Conservation (phyloP, 441 rosid species). For the Flueggea neowawraea region DNA sequence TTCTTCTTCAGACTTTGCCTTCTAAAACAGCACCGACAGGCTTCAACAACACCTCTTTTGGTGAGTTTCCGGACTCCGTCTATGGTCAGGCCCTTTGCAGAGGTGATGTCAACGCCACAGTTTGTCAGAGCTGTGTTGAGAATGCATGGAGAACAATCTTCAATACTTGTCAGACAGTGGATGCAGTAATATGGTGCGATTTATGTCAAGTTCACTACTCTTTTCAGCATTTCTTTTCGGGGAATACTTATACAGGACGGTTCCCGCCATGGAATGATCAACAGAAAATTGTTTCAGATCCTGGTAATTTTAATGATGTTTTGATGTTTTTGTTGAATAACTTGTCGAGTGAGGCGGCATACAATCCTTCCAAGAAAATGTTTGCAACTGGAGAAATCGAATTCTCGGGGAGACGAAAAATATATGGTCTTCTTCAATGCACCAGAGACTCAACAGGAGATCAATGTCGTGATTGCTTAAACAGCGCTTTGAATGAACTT, state of each 20-base stretch:
- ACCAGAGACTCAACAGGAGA: constrained; percentile 35
- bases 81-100: constrained; percentile 26
- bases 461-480: constrained; percentile 37
- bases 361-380: not conserved
- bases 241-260: not conserved
- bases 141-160: constrained; percentile 7
- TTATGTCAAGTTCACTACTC: constrained; percentile 37
- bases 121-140: constrained; percentile 24
- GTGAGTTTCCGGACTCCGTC: not conserved
- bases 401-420: constrained; percentile 13
- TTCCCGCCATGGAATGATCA: not conserved
- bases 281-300: not conserved
- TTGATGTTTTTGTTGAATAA: not conserved
- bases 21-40: not conserved
- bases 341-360: not conserved
- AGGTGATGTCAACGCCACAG: not conserved
- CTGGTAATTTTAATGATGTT: not conserved
- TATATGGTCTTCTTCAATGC: constrained; percentile 43
- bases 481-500: constrained; percentile 1
- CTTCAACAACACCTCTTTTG: not conserved
- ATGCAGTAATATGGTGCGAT: constrained; percentile 28
- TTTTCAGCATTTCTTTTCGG: constrained; percentile 9
- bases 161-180: constrained; percentile 17
- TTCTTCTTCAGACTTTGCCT: constrained; percentile 3
- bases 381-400: constrained; percentile 14